Evolutionary conservation across 2,329 filamentous ascomycete species (phyloP), one percentile per base, ranked within the genome.

Genomic region (Dothideomycetes sp.): DNA sequence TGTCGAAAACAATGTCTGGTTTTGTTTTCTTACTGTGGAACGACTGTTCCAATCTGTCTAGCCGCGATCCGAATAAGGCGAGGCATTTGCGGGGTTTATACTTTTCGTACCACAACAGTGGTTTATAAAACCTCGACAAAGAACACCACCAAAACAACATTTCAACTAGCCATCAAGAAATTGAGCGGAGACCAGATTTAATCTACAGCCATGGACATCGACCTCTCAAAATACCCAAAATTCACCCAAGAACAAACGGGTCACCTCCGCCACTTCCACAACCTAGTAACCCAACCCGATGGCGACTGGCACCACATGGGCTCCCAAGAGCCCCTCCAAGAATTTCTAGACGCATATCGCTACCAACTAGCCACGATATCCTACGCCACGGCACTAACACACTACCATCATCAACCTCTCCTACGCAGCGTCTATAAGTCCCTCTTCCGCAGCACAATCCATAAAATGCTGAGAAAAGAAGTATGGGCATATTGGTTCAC

Each of bases 401-500:
- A 67, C 46, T 66, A 60, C 38, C 58, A 67, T 43, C 61, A 56
- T 4, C 47, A 61, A 10, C 61, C 63, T 0, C 55, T 54, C 12
- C 36, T 64, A 20, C 52, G 61, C 4, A 49, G 49, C 6, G 46
- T 56, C 1, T 62, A 61, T 52, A 61, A 62, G 43, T 43, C 45
- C 1, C 49, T 67, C 0, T 44, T 65, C 12, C 50, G 53, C 3
- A 49, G 51, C 13, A 43, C 63, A 4, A 67, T 67, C 33, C 50
- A 55, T 17, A 67, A 65, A 48, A 65, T 67, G 63, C 48, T 67
- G n/a, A 51, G 52, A 8, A 50, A 55, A 5, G 60, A 63, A 11
- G 64, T 67, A 2, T 68, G 64, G 62, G 56, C 54, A 1, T 66
- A 67, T 45, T 67, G 63, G 64, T 67, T 60, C 46, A 48, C 55